phyloP scores from a whole-genome alignment of 2,329 filamentous ascomycete species.

The Cladorrhinum sp. region DNA sequence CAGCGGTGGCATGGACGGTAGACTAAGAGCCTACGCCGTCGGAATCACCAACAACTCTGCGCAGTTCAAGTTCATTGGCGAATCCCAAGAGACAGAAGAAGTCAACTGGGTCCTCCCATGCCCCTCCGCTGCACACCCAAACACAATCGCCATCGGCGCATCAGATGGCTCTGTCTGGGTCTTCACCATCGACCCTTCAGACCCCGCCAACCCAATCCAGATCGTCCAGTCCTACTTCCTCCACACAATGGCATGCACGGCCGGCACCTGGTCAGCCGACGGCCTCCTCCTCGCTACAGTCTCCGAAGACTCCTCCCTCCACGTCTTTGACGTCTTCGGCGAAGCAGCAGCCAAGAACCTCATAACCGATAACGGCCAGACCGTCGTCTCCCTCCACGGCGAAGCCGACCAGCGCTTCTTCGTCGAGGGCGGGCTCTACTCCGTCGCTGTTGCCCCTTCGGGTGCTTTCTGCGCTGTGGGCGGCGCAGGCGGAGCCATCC shows the following conservation, averaged over 20 bases:
- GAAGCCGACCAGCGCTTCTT: slow-evolving; percentile 83
- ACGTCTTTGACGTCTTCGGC: slow-evolving; percentile 90
- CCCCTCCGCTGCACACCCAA: slow-evolving; percentile 67
- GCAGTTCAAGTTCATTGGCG: slow-evolving; percentile 63
- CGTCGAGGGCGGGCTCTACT: slow-evolving; percentile 88
- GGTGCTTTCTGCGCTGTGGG: slow-evolving; percentile 80
- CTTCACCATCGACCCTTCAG: slow-evolving; percentile 73
- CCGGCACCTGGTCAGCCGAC: slow-evolving; percentile 86
- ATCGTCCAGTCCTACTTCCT: slow-evolving; percentile 92
- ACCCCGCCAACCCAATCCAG: slow-evolving; percentile 60
- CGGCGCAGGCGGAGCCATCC: slow-evolving; percentile 82
- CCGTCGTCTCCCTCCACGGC: slow-evolving; percentile 72
- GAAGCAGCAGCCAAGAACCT: slow-evolving; percentile 61
- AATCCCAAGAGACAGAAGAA: slow-evolving; percentile 87
- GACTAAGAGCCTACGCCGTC: slow-evolving; percentile 66
- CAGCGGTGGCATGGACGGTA: slow-evolving; percentile 86
- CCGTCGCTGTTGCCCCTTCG: slow-evolving; percentile 76
- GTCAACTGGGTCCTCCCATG: slow-evolving; percentile 86
- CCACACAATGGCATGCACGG: slow-evolving; percentile 82
- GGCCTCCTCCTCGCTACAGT: slow-evolving; percentile 85
- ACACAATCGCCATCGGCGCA: slow-evolving; percentile 83
- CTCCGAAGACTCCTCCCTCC: slow-evolving; percentile 81
- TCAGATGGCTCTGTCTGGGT: slow-evolving; percentile 94
- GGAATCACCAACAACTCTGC: slow-evolving; percentile 44
- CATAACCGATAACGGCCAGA: slow-evolving; percentile 52